phyloP scores from a whole-genome alignment of 2,329 filamentous ascomycete species.

The Phoma herbarum region DNA sequence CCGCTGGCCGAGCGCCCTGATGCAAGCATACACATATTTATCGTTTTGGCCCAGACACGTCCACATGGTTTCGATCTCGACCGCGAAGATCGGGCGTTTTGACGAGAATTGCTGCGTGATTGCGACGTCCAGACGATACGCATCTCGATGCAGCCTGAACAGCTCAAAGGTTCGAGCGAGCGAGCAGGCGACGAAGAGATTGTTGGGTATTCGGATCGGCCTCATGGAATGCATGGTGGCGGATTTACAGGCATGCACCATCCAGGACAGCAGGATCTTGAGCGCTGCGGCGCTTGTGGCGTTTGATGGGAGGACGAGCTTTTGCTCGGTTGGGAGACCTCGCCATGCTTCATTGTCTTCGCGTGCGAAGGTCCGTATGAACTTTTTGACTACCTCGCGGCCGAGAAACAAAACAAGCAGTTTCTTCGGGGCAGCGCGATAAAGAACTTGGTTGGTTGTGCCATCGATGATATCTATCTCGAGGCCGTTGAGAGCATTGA shows the following conservation, averaged over 20 bases:
- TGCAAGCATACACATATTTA: constrained; percentile 31
- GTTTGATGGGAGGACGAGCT: constrained; percentile 24
- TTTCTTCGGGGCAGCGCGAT: constrained; percentile 27
- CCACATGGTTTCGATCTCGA: constrained; percentile 34
- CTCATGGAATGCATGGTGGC: constrained; percentile 22
- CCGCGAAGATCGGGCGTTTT: constrained; percentile 24
- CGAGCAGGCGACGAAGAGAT: constrained; percentile 33
- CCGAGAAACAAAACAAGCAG: constrained; percentile 34
- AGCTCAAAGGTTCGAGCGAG: constrained; percentile 31
- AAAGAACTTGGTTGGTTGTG: constrained; percentile 9
- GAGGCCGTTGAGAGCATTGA: constrained; percentile 20
- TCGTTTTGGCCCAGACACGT: constrained; percentile 28
- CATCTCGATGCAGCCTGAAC: constrained; percentile 32
- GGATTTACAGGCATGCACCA: constrained; percentile 31
- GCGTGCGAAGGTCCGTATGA: constrained; percentile 25
- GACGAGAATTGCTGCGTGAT: constrained; percentile 26
- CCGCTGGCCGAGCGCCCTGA: constrained; percentile 24
- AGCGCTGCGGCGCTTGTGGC: constrained; percentile 24
- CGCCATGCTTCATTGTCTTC: constrained; percentile 20
- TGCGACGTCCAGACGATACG: constrained; percentile 26
- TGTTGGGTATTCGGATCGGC: constrained; percentile 27
- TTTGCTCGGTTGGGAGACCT: constrained; percentile 17
- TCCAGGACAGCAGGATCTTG: constrained; percentile 34
- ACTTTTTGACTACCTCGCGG: constrained; percentile 24
- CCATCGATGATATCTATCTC: constrained; percentile 29